Percentiles rank a stretch among this genome's conserved stretches.
Conservation (phyloP, 768 basidiomycete genomes). For the Tulasnella calospora region DNA sequence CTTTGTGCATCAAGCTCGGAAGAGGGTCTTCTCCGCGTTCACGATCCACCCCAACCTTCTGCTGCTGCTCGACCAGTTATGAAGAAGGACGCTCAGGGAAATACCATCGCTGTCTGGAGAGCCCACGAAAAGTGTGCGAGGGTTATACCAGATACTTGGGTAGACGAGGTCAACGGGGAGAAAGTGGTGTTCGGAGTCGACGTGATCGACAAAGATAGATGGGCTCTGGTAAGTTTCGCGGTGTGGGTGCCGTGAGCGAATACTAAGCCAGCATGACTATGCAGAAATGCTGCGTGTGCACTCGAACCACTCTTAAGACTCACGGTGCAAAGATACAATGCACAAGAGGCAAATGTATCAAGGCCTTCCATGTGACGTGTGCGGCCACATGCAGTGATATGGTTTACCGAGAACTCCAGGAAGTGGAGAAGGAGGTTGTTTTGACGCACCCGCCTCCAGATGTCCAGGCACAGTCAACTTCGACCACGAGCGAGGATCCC, state of each 20-base stretch:
- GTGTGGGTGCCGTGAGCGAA: not conserved
- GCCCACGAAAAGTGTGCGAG: slow-evolving; percentile 78
- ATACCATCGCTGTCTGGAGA: slow-evolving; percentile 49
- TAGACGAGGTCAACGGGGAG: slow-evolving; percentile 57
- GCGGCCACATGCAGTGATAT: slow-evolving; percentile 56
- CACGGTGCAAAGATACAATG: slow-evolving; percentile 61
- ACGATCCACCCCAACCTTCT: slow-evolving; percentile 56
- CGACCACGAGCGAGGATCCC: not conserved
- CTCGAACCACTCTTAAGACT: slow-evolving; percentile 41
- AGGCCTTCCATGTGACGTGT: slow-evolving; percentile 91
- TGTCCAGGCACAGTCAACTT: not conserved
- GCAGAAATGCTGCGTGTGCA: slow-evolving; percentile 86
- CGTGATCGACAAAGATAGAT: slow-evolving; percentile 82
- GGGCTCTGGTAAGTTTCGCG: slow-evolving; percentile 68
- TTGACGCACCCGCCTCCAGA: slow-evolving; percentile 37
- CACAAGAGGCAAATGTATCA: slow-evolving; percentile 88
- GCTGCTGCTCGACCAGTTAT: slow-evolving; percentile 43
- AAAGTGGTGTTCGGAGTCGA: slow-evolving; percentile 72
- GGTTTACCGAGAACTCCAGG: slow-evolving; percentile 56
- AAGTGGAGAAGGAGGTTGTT: slow-evolving; percentile 78
- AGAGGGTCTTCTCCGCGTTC: slow-evolving; percentile 58
- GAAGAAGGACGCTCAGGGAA: slow-evolving; percentile 34
- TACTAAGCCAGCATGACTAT: not conserved
- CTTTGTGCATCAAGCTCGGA: slow-evolving; percentile 54
- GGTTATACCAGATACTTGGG: slow-evolving; percentile 87